Evolutionary conservation across 305 asterid genomes (phyloP), one percentile per base, ranked within the genome.

Genomic region (Fraxinus ornus): DNA sequence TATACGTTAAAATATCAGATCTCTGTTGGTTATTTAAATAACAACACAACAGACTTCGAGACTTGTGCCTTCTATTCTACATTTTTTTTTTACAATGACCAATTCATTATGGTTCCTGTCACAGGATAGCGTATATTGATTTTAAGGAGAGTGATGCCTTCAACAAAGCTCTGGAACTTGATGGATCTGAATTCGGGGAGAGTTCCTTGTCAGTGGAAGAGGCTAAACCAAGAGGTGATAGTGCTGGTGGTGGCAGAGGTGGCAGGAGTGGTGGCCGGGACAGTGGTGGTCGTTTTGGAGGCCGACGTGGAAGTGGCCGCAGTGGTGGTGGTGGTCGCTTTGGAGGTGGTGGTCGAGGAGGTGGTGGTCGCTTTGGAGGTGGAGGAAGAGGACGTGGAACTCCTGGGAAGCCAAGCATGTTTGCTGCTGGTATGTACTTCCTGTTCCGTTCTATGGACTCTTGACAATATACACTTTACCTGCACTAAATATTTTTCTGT

Each of bases 51-150:
- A 28, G 22, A 9, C 36, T 66, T 10, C 0, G 7, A 12, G 37
- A 12, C 9, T 17, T 30, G 76, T 15, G 75, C 39, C 21, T 30
- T 28, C 7, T 32, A 32, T 26, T n/a, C 39, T 68, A 28, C 15
- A 6, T 15, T 28, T 32, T 70, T 70, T 10, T 37, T 62, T n/a
- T 19, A 39, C 66, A 73, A 80, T 36, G 79, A 80, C 81, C 78
- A 66, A 80, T 74, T 47, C 39, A 75, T 33, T 44, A 21, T 4
- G 78, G 17, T n/a, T 68, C 66, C 66, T 0, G 28, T 26, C 79
- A 39, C 91, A 94, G 99, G 87, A 86, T 94, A 35, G 98, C 98
- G 9, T 94, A 88, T 81, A 66, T 96, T 8, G 89, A 90, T 68
- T 96, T 94, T 60, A 73, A 83, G 44, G 92, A 90, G 79, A 64